Percentiles rank a stretch among this genome's conserved stretches.
Evolutionary conservation across 345 rosid genomes (phyloP).

Genomic region (Corymbia maculata): DNA sequence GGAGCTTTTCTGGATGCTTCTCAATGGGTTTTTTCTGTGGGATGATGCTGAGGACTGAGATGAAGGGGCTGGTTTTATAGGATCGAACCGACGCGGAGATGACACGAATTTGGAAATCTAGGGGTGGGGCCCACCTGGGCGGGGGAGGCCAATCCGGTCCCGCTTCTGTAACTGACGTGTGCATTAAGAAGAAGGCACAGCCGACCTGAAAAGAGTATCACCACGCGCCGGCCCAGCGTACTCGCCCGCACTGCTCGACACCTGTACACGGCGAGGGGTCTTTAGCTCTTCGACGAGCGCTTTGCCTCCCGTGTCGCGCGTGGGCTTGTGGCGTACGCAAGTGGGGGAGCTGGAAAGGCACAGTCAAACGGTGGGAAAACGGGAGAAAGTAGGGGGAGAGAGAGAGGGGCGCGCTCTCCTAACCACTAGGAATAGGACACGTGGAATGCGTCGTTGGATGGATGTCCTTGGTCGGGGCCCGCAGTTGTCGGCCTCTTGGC

Average conservation of each 20-base stretch:
- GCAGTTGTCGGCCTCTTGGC: not conserved
- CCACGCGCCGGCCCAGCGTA: not conserved
- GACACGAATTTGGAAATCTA: slow-evolving; percentile 3
- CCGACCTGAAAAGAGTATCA: not conserved
- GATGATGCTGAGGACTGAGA: not conserved
- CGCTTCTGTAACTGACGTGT: slow-evolving; percentile 18
- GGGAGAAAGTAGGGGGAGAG: not conserved
- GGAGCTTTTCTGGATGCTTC: not conserved
- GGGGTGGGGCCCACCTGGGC: not conserved
- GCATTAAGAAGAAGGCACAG: not conserved
- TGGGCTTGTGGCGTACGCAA: not conserved
- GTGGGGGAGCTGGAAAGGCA: not conserved
- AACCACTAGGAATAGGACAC: not conserved
- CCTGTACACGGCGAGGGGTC: not conserved
- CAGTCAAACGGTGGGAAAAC: slow-evolving; percentile 1
- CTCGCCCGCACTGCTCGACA: not conserved
- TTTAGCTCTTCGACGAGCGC: not conserved
- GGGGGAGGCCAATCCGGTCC: not conserved
- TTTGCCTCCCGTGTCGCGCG: not conserved
- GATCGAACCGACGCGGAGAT: slow-evolving; percentile 12
- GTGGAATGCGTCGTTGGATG: slow-evolving; percentile 9
- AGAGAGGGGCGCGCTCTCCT: not conserved
- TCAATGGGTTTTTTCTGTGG: not conserved
- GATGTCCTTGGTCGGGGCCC: slow-evolving; percentile 9
- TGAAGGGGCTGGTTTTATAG: slow-evolving; percentile 5